A percentile compares a stretch with the other conserved stretches of the same genome.
phyloP scores from a whole-genome alignment of 495 filamentous ascomycete genomes.

The Hypoxylon fuscum region DNA sequence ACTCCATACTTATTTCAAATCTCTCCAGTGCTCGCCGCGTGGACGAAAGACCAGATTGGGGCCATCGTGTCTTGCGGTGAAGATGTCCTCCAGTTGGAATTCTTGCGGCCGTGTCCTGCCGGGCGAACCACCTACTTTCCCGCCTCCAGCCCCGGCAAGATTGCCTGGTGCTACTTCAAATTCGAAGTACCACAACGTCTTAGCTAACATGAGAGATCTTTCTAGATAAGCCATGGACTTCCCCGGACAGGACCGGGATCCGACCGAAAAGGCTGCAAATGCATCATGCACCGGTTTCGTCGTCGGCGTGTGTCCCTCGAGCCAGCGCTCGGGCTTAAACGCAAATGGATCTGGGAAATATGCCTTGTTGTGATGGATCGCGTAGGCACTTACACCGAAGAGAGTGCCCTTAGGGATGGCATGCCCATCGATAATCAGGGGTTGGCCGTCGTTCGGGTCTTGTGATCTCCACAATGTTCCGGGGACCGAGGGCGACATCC shows the following conservation, averaged over 20 bases:
- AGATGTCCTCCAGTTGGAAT: conserved; percentile 51
- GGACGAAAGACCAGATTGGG: conserved; percentile 49
- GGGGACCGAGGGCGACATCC: conserved; percentile 39
- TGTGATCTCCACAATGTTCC: conserved; percentile 46
- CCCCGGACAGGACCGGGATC: conserved; percentile 65
- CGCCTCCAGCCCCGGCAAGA: conserved; percentile 39
- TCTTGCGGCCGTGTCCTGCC: conserved; percentile 41
- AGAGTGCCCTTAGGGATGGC: conserved; percentile 39
- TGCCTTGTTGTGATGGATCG: conserved; percentile 49
- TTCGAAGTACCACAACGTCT: too few relatives aligned
- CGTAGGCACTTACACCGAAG: conserved; percentile 50
- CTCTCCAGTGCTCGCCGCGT: background rate
- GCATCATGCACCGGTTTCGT: conserved; percentile 40
- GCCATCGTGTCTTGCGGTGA: conserved; percentile 51
- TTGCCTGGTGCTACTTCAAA: conserved; percentile 46
- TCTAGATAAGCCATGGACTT: conserved; percentile 67
- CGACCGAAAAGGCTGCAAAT: conserved; percentile 67
- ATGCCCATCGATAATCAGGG: conserved; percentile 32
- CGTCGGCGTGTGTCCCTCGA: conserved; percentile 10
- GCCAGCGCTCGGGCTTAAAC: conserved; percentile 55
- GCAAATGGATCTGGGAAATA: conserved; percentile 50
- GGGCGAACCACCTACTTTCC: conserved; percentile 15
- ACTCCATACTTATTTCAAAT: background rate
- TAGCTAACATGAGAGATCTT: conserved; percentile 55
- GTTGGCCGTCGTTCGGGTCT: conserved; percentile 51